Conservation (phyloP, 1,284 basidiomycete genomes). For the Boletus mariae region DNA sequence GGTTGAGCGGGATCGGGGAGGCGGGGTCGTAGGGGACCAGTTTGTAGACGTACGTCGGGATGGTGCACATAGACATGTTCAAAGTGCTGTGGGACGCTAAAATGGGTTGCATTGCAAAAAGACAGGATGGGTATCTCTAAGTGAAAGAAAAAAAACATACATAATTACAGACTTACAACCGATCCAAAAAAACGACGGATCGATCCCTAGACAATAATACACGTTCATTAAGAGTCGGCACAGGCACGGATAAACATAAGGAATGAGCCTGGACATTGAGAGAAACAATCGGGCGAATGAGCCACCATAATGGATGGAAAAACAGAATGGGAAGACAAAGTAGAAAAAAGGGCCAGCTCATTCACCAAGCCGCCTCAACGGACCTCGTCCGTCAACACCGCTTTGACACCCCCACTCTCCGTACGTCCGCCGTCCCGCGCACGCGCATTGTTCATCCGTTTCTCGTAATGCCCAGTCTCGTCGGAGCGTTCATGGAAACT, state of each 20-base stretch:
- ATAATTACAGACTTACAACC: conserved; percentile 20
- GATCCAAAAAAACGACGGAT: conserved; percentile 3
- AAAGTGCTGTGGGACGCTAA: no score
- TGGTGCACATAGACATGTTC: background rate
- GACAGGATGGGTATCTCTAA: conserved; percentile 23
- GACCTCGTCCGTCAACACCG: conserved; percentile 48
- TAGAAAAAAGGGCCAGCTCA: background rate
- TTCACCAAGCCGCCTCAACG: conserved; percentile 9
- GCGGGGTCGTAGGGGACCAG: conserved; percentile 19
- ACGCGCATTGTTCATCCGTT: conserved; percentile 60
- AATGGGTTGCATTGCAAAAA: no score
- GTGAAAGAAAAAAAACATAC: conserved; percentile 12
- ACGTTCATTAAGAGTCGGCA: conserved; percentile 19
- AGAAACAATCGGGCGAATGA: background rate
- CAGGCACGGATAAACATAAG: conserved; percentile 3
- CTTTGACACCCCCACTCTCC: conserved; percentile 76
- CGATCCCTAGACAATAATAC: conserved; percentile 9
- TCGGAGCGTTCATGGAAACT: conserved; percentile 25
- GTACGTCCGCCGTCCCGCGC: conserved; percentile 76
- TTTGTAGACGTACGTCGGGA: conserved; percentile 31
- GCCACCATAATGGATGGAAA: background rate
- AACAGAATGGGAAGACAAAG: conserved; percentile 1
- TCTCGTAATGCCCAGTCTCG: conserved; percentile 37
- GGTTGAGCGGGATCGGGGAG: no score
- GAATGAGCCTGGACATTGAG: conserved; percentile 6